Evolutionary conservation across 2,329 filamentous ascomycete genomes (phyloP), one percentile per base, ranked within the genome.

Genomic region (Fusarium graminum): DNA sequence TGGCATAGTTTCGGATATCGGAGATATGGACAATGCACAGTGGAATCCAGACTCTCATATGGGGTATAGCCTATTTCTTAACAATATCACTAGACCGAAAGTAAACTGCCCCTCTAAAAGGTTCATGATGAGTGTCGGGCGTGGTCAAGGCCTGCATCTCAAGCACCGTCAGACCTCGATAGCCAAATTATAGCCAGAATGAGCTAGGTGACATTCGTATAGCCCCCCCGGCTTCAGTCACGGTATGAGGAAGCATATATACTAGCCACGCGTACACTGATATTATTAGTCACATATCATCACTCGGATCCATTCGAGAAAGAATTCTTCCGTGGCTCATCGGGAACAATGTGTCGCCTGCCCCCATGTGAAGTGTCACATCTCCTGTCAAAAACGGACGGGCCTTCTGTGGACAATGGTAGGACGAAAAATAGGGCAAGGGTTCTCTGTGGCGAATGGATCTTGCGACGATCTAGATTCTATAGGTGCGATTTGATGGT

Each of bases 401-500:
- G 63, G 50, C 22, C 14, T 49, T 40, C 29, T 36, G 53, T 55
- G 59, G 56, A 26, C 36, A 46, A 46, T 44, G 40, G 45, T 22
- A 30, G 28, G n/a, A 44, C 7, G 26, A 13, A 41, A 19, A 54
- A 32, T 54, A 32, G 41, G 42, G 44, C 64, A 65, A 55, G 54
- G 64, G 36, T 26, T 30, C 36, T 32, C 30, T 29, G 50, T 41
- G 47, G 46, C 65, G 62, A 68, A 47, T 46, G 40, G 22, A 51
- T 61, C 52, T 65, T 60, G 60, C 44, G 64, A 67, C 54, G 43
- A 67, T 65, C 64, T 60, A 54, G 60, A 68, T 65, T 44, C 36
- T 52, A 22, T 52, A 44, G 46, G 50, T 65, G 51, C 25, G 49
- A 51, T 50, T 55, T 51, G 38, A 28, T 32, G 4, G 65, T 68